Evolutionary conservation across 495 filamentous ascomycete species (phyloP), one percentile per base, ranked within the genome.

Genomic region (Cryomyces minteri): DNA sequence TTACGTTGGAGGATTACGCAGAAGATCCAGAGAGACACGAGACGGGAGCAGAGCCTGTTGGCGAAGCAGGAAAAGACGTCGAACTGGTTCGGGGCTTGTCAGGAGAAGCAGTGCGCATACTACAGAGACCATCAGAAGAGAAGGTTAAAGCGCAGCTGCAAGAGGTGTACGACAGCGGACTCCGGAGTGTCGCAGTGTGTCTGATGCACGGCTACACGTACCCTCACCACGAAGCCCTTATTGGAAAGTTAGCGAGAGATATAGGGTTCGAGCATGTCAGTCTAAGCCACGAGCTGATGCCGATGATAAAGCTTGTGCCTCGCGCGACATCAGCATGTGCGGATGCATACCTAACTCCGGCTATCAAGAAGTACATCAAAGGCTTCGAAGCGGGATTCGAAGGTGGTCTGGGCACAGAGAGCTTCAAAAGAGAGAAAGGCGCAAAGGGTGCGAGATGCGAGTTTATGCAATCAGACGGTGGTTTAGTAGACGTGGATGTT

Each of bases 291-390:
- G 73, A 84, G 58, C 67, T 85, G 30, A 93, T 94, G 77, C 90
- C 90, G 29, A 98, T 95, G 88, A 95, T 86, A 55, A 88, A 87
- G 58, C 63, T 87, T 6, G 80, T 87, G 0, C 81, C 88, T 29
- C 68, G 90, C 45, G 88, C 85, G 9, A 95, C 88, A 7, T 93
- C 84, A 11, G 84, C 90, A 7, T 92, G 86, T 30, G 90, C 88
- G 5, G 90, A 98, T 65, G 90, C 90, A 4, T 98, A 98, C 57
- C 71, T 98, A 5, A 96, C 90, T 2, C 90, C 90, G 0, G 83
- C 87, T 7, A 96, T 98, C 55, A 86, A 86, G 58, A 86, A 88
- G 59, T 98, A 98, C 58, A 92, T 96, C 53, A 70, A 77, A 31
- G 88, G 88, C 3, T 96, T 98, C 51, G 77, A 82, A 43, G 69